phyloP scores from a whole-genome alignment of 768 basidiomycete genomes.

The Cyathus striatus region DNA sequence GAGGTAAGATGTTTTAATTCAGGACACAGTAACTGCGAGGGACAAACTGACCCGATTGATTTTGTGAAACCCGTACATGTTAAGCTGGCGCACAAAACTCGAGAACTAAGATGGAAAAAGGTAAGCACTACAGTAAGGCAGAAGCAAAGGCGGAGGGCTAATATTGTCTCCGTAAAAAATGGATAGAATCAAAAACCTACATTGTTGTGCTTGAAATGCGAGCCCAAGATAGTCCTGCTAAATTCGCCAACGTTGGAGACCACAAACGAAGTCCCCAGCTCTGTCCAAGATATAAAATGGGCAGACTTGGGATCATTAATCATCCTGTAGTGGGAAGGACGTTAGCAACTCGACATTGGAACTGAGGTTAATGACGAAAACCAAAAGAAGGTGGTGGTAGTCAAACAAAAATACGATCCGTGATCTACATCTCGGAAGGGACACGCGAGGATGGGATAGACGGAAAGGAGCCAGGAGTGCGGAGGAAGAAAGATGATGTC shows the following conservation, averaged over 20 bases:
- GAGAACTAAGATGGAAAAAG: slow-evolving; percentile 55
- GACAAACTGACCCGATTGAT: slow-evolving; percentile 67
- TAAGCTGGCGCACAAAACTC: slow-evolving; percentile 90
- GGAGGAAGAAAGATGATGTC: no score
- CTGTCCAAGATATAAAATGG: slow-evolving; percentile 80
- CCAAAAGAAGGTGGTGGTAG: no score
- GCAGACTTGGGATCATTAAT: slow-evolving; percentile 79
- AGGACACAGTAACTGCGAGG: not conserved
- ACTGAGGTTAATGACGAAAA: no score
- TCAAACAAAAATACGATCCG: no score
- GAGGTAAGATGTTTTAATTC: not conserved
- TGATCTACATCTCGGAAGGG: no score
- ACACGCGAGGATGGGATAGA: no score
- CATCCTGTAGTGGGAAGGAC: slow-evolving; percentile 47
- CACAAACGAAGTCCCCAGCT: slow-evolving; percentile 78
- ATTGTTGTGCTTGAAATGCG: slow-evolving; percentile 90
- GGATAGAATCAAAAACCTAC: slow-evolving; percentile 33
- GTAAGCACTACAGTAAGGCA: not conserved
- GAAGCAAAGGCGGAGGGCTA: not conserved
- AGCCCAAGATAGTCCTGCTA: slow-evolving; percentile 76
- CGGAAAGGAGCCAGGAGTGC: no score
- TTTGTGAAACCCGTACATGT: slow-evolving; percentile 97
- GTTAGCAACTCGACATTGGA: no score
- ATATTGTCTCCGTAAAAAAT: slow-evolving; percentile 2
- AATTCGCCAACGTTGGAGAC: slow-evolving; percentile 86